These are phyloP conservation scores for Cladobotryum mycophilum DNA, from an alignment of 2,329 filamentous ascomycete genomes.

Conservation along the genomic window DNA sequence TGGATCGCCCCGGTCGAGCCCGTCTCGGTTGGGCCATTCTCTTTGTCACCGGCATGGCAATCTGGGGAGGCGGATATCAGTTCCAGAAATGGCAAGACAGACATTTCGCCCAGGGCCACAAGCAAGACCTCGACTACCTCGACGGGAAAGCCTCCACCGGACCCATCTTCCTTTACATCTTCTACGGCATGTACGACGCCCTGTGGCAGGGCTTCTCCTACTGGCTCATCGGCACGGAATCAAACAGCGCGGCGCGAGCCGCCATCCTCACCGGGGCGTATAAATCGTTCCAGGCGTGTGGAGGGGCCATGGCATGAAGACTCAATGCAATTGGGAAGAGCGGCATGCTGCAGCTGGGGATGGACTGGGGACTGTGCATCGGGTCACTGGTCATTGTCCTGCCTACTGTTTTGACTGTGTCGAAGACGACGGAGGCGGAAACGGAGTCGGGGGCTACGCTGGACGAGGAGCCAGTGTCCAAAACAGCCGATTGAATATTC, in stretches of 20 bases:
- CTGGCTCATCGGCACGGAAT: conserved; percentile 47
- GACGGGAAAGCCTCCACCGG: conserved; percentile 46
- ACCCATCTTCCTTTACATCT: conserved; percentile 64
- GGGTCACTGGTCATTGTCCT: conserved; percentile 36
- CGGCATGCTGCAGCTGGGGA: conserved; percentile 36
- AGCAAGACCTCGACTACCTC: conserved; percentile 42
- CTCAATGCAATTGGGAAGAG: conserved; percentile 31
- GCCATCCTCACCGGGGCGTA: conserved; percentile 41
- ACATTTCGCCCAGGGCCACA: conserved; percentile 31
- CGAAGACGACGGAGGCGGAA: not conserved
- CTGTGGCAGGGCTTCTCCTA: conserved; percentile 61
- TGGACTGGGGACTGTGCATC: conserved; percentile 41
- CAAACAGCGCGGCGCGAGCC: conserved; percentile 34
- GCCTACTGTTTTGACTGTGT: conserved; percentile 31
- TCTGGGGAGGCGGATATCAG: conserved; percentile 56
- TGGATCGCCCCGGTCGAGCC: conserved; percentile 41
- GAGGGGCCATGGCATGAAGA: conserved; percentile 41
- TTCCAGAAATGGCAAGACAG: conserved; percentile 54
- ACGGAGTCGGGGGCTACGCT: not conserved
- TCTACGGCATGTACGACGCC: conserved; percentile 63
- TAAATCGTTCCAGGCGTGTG: conserved; percentile 37
- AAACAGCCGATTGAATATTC: not conserved
- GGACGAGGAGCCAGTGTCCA: not conserved
- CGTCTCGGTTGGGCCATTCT: conserved; percentile 40
- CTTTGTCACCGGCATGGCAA: conserved; percentile 43